Evolutionary conservation across 352 stramenopile species (phyloP).

Genomic region (Peronospora tabacina): DNA sequence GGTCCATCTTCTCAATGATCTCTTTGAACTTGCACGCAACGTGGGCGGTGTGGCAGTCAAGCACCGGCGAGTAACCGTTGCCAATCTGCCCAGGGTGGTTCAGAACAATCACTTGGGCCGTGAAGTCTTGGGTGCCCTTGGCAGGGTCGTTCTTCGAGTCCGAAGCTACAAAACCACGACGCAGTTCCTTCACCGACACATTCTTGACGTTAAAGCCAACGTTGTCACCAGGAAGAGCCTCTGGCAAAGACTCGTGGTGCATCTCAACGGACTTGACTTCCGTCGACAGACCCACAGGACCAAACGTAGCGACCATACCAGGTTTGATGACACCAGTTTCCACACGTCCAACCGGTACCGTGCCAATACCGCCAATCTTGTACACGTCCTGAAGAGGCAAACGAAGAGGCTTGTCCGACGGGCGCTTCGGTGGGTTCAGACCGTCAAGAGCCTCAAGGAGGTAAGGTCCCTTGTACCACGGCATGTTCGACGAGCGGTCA

Average conservation of each 20-base stretch:
- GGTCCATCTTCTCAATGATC: conserved; percentile 96
- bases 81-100: conserved; percentile 91
- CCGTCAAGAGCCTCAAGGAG: conserved; percentile 91
- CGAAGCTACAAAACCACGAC: conserved; percentile 90
- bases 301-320: conserved; percentile 89
- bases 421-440: conserved; percentile 87
- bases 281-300: conserved; percentile 79
- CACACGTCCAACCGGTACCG: conserved; percentile 93
- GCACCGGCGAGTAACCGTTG: conserved; percentile 90
- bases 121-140: conserved; percentile 79
- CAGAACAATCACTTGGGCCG: conserved; percentile 94
- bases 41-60: conserved; percentile 98
- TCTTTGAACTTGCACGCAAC: conserved; percentile 93
- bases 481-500: conserved; percentile 90
- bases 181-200: conserved; percentile 90
- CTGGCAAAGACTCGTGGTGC: conserved; percentile 89
- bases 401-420: conserved; percentile 94
- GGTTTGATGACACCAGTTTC: conserved; percentile 95
- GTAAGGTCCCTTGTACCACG: conserved; percentile 93
- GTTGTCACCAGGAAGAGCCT: conserved; percentile 92
- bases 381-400: conserved; percentile 95
- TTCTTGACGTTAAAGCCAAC: conserved; percentile 98
- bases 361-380: conserved; percentile 97
- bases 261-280: conserved; percentile 97
- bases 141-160: conserved; percentile 91